phyloP scores from a whole-genome alignment of 169 alveolate species.

The Eimeria acervulina region DNA sequence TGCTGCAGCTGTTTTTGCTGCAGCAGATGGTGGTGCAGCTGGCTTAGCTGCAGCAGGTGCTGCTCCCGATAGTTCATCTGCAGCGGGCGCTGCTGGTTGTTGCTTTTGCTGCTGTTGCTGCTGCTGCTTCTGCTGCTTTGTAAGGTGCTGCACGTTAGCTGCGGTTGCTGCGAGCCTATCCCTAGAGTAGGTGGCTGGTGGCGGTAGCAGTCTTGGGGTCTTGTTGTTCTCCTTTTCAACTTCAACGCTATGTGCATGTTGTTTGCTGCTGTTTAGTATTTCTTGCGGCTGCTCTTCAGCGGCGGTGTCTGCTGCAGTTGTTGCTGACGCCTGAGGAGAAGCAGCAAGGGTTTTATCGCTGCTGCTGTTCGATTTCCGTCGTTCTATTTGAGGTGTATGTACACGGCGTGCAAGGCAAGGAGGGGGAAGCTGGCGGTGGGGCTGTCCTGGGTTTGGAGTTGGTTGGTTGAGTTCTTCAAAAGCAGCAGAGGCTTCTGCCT shows the following conservation, averaged over 20 bases:
- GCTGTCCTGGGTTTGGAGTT: background rate
- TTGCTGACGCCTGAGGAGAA: background rate
- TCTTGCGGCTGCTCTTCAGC: background rate
- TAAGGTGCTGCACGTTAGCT: background rate
- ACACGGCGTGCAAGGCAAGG: slow-evolving; percentile 3
- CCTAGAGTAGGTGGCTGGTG: background rate
- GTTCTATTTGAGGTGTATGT: background rate
- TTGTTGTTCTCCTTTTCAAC: background rate
- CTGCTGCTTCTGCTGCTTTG: background rate
- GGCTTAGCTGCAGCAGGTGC: too few relatives aligned
- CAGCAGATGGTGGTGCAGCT: too few relatives aligned
- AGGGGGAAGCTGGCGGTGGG: slow-evolving; percentile 53
- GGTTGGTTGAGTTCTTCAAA: slow-evolving; percentile 23
- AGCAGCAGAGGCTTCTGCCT: background rate
- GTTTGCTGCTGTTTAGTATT: background rate
- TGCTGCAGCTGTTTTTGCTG: too few relatives aligned
- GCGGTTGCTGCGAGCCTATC: slow-evolving; percentile 18
- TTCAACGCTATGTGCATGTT: background rate
- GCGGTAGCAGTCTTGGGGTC: background rate
- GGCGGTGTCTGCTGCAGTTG: background rate
- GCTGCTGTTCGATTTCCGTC: background rate
- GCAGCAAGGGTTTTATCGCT: background rate
- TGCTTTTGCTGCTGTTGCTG: too few relatives aligned
- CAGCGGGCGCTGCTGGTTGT: too few relatives aligned
- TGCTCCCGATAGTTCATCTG: too few relatives aligned